Evolutionary conservation across 1,284 basidiomycete species (phyloP).

Genomic region (Schizopora paradoxa): DNA sequence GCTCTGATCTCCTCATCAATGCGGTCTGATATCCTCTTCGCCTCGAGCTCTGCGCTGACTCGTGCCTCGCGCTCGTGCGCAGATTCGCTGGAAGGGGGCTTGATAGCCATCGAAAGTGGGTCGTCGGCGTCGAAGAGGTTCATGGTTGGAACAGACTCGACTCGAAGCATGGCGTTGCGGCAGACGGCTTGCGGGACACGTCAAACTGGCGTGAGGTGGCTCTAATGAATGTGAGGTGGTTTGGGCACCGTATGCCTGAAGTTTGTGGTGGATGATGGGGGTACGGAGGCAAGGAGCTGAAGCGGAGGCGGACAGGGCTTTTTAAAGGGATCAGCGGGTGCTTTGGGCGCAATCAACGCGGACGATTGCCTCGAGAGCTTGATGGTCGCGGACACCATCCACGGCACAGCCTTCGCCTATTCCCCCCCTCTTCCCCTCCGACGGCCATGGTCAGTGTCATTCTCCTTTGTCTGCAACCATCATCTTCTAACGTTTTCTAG

Average conservation of each 20-base stretch:
- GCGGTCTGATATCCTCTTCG: constrained; percentile 65
- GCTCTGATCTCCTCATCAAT: constrained; percentile 73
- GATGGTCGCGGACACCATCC: not conserved
- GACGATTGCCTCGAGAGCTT: not conserved
- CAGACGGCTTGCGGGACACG: constrained; percentile 51
- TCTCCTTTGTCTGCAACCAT: constrained; percentile 1
- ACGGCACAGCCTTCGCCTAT: not conserved
- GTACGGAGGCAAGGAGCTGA: constrained; percentile 18
- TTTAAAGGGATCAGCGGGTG: not conserved
- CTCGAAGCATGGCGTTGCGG: no score
- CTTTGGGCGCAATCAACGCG: not conserved
- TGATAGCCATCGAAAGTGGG: constrained; percentile 62
- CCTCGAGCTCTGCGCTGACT: constrained; percentile 61
- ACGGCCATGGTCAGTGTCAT: constrained; percentile 17
- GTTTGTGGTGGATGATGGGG: constrained; percentile 27
- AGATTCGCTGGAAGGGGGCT: constrained; percentile 62
- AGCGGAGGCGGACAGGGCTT: constrained; percentile 22
- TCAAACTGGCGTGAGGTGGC: constrained; percentile 18
- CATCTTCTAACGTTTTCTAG: constrained; percentile 28
- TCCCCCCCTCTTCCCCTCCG: not conserved
- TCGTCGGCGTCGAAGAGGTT: constrained; percentile 66
- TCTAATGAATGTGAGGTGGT: constrained; percentile 29
- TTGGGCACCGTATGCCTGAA: no score
- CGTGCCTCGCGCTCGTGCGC: constrained; percentile 54
- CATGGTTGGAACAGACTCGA: no score